Conservation (phyloP, 257 asterid species). For the Solanum sejunctum region DNA sequence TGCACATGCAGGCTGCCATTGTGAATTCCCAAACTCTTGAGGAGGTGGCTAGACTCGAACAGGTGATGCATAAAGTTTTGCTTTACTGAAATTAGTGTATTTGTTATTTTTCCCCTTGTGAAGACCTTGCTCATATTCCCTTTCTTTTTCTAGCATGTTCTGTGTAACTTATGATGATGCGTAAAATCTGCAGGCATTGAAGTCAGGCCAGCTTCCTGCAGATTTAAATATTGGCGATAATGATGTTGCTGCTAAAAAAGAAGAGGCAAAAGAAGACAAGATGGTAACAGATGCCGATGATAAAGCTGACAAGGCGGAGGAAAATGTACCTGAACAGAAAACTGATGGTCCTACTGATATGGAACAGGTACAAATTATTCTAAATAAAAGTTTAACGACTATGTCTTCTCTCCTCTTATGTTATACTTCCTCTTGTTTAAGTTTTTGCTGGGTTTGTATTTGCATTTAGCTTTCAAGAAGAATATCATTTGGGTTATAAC, state of each 20-base stretch:
- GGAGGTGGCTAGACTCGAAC: constrained; percentile 98
- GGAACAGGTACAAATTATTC: constrained; percentile 52
- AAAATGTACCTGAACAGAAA: constrained; percentile 31
- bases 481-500: neutral
- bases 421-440: neutral
- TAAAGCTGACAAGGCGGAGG: constrained; percentile 27
- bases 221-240: constrained; percentile 42
- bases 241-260: constrained; percentile 29
- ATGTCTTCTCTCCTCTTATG: neutral
- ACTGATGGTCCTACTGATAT: constrained; percentile 56
- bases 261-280: constrained; percentile 34
- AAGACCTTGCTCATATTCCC: neutral
- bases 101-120: neutral
- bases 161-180: neutral
- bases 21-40: constrained; percentile 93
- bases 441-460: neutral
- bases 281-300: constrained; percentile 40
- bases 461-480: neutral
- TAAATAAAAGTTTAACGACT: neutral
- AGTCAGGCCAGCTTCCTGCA: constrained; percentile 92
- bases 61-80: constrained; percentile 33
- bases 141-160: neutral
- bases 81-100: neutral
- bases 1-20: constrained; percentile 83
- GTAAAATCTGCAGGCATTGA: constrained; percentile 56